Evolutionary conservation across 176 grass and related monocot species (phyloP).

Genomic region (Otatea glauca): DNA sequence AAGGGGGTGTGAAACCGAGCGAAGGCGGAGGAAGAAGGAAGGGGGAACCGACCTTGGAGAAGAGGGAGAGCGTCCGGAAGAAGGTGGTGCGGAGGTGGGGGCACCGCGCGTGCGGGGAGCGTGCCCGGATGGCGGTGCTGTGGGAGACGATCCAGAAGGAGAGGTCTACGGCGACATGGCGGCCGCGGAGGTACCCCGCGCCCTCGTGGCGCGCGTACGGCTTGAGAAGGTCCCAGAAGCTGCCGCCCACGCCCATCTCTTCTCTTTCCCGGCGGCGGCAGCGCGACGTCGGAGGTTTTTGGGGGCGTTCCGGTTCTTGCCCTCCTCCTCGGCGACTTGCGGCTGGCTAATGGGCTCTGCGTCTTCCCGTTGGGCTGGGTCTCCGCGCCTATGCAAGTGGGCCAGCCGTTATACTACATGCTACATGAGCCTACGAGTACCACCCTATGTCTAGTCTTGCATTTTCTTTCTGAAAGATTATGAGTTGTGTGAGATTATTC

Average conservation of each 20-base stretch:
- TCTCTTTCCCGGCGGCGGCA: slow-evolving; percentile 9
- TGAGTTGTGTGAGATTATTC: too few species aligned
- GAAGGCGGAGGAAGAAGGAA: background rate
- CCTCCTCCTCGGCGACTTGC: slow-evolving; percentile 13
- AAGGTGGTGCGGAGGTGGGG: slow-evolving; percentile 85
- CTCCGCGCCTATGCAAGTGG: slow-evolving; percentile 15
- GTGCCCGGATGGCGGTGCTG: slow-evolving; percentile 65
- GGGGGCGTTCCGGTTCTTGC: slow-evolving; percentile 8
- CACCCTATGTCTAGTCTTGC: too few species aligned
- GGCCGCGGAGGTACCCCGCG: slow-evolving; percentile 70
- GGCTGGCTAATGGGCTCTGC: slow-evolving; percentile 29
- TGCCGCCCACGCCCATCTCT: slow-evolving; percentile 77
- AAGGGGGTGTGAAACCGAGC: background rate
- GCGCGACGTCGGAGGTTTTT: slow-evolving; percentile 12
- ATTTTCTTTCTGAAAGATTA: too few species aligned
- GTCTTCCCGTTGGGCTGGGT: background rate
- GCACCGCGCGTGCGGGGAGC: slow-evolving; percentile 50
- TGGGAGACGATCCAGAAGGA: slow-evolving; percentile 96
- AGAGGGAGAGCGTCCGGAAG: slow-evolving; percentile 86
- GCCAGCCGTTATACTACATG: background rate
- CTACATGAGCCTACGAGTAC: too few species aligned
- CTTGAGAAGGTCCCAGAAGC: slow-evolving; percentile 88
- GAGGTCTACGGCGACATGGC: slow-evolving; percentile 91
- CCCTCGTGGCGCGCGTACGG: slow-evolving; percentile 68
- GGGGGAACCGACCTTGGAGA: slow-evolving; percentile 68